Evolutionary conservation across 495 filamentous ascomycete genomes (phyloP), one percentile per base, ranked within the genome.

Genomic region (Penicillium ochrochloron): DNA sequence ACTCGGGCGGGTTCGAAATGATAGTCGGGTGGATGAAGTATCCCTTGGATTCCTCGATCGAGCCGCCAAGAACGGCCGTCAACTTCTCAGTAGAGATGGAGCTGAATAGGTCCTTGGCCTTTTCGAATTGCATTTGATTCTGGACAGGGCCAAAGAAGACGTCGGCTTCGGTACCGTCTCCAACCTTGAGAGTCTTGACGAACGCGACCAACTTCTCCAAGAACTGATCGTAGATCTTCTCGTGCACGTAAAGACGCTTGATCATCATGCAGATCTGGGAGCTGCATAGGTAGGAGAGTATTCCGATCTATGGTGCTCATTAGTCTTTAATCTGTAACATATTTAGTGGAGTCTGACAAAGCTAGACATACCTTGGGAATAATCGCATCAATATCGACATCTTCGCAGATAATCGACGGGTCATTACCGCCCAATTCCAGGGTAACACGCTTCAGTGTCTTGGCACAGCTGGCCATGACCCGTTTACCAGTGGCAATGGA

Each of bases 191-290:
- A 17, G 60, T 69, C 69, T 86, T 82, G 15, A 86, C 83, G 67
- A 85, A 86, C 15, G 81, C 69, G 33, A 88, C 77, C 61, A 91
- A 75, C 8, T 75, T 75, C 11, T 79, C 70, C 9, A 87, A 70
- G 75, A 92, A 91, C 46, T 76, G 70, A 37, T 88, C 82, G 75
- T 90, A 91, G 66, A 91, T 87, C 15, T 75, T 76, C 65, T 90
- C 83, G 75, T 91, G 89, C 23, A 92, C 83, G 70, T 90, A 91
- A 62, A 92, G 78, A 5, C 89, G 83, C 73, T 91, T 91, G 33
- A 83, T 81, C 35, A 83, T 82, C 59, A 87, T 80, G 72, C 86
- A 88, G n/a, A 88, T 75, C 58, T 79, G 76, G n/a, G 71, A 69
- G 42, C 70, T 83, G 72, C 89, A 86, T 62, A 88, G 84, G 60